These are phyloP conservation scores for Malania oleifera DNA, from an alignment of 164 flowering plant species.

Conservation along the genomic window DNA sequence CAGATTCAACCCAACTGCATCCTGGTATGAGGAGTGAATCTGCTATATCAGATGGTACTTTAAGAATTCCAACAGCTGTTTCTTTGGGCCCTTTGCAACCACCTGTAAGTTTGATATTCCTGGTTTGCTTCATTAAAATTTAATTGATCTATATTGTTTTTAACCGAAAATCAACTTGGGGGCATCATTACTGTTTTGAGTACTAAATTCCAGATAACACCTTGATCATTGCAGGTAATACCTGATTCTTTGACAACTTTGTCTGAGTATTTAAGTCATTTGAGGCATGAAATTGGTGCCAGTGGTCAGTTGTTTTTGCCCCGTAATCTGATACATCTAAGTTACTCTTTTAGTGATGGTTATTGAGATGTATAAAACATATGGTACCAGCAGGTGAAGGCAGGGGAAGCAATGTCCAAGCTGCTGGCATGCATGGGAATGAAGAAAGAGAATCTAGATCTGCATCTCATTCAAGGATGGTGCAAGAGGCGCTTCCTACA, in stretches of 20 bases:
- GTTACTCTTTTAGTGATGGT: slow-evolving; percentile 1
- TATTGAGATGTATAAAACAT: slow-evolving; percentile 15
- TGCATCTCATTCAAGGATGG: slow-evolving; percentile 22
- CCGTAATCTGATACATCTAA: not conserved
- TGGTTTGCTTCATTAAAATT: not conserved
- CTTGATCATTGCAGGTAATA: slow-evolving; percentile 48
- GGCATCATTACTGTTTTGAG: not conserved
- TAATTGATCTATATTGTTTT: not conserved
- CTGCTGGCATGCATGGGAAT: slow-evolving; percentile 17
- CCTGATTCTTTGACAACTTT: slow-evolving; percentile 83
- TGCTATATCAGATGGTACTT: slow-evolving; percentile 27
- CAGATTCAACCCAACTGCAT: slow-evolving; percentile 26
- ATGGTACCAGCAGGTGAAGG: slow-evolving; percentile 30
- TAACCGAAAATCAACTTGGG: not conserved
- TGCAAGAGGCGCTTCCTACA: slow-evolving; percentile 53
- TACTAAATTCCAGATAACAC: not conserved
- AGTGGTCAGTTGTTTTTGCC: slow-evolving; percentile 35
- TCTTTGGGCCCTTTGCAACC: slow-evolving; percentile 53
- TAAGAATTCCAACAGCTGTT: slow-evolving; percentile 39
- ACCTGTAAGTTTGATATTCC: slow-evolving; percentile 36
- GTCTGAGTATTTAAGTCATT: slow-evolving; percentile 51
- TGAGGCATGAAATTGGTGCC: slow-evolving; percentile 54
- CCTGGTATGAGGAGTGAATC: slow-evolving; percentile 26
- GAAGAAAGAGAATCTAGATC: slow-evolving; percentile 27
- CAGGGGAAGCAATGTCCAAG: slow-evolving; percentile 24